phyloP scores from a whole-genome alignment of 2,329 filamentous ascomycete genomes.

The Dactylellina parvicollis region DNA sequence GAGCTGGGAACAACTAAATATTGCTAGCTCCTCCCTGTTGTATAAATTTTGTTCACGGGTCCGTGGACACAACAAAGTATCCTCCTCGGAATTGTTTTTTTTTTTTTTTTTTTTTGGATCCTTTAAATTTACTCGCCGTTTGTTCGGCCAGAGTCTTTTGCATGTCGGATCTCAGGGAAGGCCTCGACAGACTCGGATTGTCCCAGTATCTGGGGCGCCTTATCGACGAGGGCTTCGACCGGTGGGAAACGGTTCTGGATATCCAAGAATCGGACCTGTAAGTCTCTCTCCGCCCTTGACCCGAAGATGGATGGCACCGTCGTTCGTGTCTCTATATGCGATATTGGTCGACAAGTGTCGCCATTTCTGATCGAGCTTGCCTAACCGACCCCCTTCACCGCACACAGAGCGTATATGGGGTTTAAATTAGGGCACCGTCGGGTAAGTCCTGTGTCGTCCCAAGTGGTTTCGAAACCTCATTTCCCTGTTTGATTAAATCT shows the following conservation, averaged over 20 bases:
- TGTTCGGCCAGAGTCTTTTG: constrained; percentile 56
- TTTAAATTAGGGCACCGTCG: constrained; percentile 84
- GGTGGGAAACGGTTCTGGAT: constrained; percentile 83
- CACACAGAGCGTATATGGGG: constrained; percentile 67
- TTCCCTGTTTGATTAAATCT: constrained; percentile 31
- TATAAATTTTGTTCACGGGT: constrained; percentile 52
- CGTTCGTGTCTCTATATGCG: not conserved
- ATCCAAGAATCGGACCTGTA: constrained; percentile 86
- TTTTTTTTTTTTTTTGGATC: constrained; percentile 2
- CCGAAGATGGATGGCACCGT: not conserved
- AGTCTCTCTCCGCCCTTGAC: constrained; percentile 59
- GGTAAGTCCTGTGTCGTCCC: constrained; percentile 65
- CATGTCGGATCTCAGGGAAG: constrained; percentile 73
- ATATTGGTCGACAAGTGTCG: constrained; percentile 35
- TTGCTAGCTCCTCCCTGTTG: constrained; percentile 53
- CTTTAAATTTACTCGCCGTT: constrained; percentile 25
- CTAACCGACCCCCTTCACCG: constrained; percentile 47
- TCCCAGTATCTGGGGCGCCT: constrained; percentile 79
- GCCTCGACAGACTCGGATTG: constrained; percentile 79
- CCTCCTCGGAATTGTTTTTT: constrained; percentile 17
- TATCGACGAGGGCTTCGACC: constrained; percentile 82
- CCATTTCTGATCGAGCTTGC: constrained; percentile 22
- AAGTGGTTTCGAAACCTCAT: constrained; percentile 32
- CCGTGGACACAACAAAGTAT: constrained; percentile 35
- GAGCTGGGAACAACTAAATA: constrained; percentile 40